A percentile compares a stretch with the other conserved stretches of the same genome.
Evolutionary conservation across 257 asterid genomes (phyloP).

Genomic region (Forsythia viridissima): DNA sequence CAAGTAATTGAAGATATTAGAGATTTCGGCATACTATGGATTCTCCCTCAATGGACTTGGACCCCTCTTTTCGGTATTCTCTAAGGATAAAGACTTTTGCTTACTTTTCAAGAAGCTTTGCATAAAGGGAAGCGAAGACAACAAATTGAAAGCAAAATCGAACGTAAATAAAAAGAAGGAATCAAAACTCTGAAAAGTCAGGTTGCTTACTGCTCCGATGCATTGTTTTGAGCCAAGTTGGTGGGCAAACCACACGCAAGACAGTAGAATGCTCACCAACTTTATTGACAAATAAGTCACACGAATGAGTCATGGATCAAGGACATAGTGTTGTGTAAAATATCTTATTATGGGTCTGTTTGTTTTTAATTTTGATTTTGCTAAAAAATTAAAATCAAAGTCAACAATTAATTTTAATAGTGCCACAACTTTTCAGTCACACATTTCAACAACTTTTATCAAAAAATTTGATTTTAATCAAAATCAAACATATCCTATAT

Average conservation of each 20-base stretch:
- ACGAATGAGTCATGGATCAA: constrained; percentile 17
- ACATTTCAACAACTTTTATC: no score
- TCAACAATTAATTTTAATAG: no score
- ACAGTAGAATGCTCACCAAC: constrained; percentile 36
- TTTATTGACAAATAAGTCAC: constrained; percentile 32
- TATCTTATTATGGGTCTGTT: no score
- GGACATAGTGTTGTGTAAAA: no score
- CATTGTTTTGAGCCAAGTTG: neutral
- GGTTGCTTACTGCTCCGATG: neutral
- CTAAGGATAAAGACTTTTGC: constrained; percentile 37
- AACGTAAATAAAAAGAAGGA: neutral
- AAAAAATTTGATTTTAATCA: no score
- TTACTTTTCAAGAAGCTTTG: constrained; percentile 60
- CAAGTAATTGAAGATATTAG: constrained; percentile 16
- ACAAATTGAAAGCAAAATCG: constrained; percentile 56
- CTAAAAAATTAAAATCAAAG: no score
- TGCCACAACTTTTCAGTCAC: no score
- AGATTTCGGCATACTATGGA: constrained; percentile 19
- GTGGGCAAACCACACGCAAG: neutral
- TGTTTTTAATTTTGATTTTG: no score
- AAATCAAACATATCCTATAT: no score
- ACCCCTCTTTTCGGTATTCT: constrained; percentile 42
- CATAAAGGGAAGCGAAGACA: constrained; percentile 80
- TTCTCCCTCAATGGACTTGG: constrained; percentile 49
- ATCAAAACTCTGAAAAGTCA: neutral